Base-by-base conservation (phyloP, 805 yeast species). In the Ogataea thermomethanolica region DNA sequence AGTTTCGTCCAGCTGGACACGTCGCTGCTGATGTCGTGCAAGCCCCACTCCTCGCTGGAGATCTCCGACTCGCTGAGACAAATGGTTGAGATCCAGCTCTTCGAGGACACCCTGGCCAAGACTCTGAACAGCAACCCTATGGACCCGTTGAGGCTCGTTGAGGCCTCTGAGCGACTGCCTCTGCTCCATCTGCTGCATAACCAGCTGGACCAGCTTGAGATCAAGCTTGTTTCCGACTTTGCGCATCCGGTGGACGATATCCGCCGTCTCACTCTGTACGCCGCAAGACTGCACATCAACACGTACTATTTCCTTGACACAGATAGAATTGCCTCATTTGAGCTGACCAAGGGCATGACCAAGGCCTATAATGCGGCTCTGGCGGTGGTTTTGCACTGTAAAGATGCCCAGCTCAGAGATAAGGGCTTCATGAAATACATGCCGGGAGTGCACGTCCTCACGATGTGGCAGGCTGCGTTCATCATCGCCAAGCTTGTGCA, bases 391-490 rank as follows among this genome's bases (percentile, higher is more conserved):
- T 71, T 71, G 25, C 95, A 86, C 60, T 78, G 85, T 17, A 73
- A 76, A 37, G 56, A 70, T 13, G 78, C 88, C 46, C 81, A 81
- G 45, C 66, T 70, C 15, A 67, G 73, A 22, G 79, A 83, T 54
- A 73, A 74, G 31, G 69, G 68, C 25, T 83, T 87, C 54, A 76
- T 90, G 55, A 77, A 73, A 51, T 87, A 84, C 54, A 70, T 91
- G 33, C 98, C 99, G 0, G 84, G 84, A 36, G 88, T 86, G 1
- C 82, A 85, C 56, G 77, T 89, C 2, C 69, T 88, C 46, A 79
- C 83, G 34, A 76, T 90, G 22, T 89, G 98, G 96, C 98, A 93
- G 62, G 84, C 96, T 1, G 79, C 95, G 2, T 84, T 89, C 52
- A 79, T 91, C 27, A 78, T 93, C 24, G 85, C 84, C 38, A 81